Evolutionary conservation across 306 rosid species (phyloP), one percentile per base, ranked within the genome.

Genomic region (Castanea crenata): DNA sequence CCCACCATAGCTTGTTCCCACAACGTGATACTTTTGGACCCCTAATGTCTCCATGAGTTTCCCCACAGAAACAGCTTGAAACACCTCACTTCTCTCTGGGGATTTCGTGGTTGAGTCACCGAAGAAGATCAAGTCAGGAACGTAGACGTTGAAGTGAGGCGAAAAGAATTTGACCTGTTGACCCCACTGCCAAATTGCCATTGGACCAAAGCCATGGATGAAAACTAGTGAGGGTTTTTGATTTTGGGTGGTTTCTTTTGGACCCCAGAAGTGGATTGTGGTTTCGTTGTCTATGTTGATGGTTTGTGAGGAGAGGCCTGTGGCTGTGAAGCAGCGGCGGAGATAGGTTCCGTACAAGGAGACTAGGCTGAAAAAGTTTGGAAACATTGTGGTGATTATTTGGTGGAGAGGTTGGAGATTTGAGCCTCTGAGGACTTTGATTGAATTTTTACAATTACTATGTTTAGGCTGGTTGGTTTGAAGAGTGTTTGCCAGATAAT

Each of bases 1-100:
- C 1, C 99, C 97, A 0, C 99, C 98, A 29, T 95, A 95, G 79
- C 99, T 95, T 6, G 99, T 95, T 4, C 99, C 97, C 59, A 79
- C 35, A 69, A 91, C 91, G 52, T 86, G 80, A 56, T 69, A 91
- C 79, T 59, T 89, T 55, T 79, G 41, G 75, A 83, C 87, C 0
- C 84, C 88, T 6, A 90, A 9, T 75, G 59, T 89, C 44, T 91
- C 94, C 41, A 92, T 14, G 18, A 95, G 84, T 51, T 89, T 88
- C 12, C 78, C 99, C 38, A 95, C 76, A 0, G 90, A 82, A 1
- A 34, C 85, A 0, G 97, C 98, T 86, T 95, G 99, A 46, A 91
- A 95, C 11, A 4, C 44, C 81, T 92, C 97, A 59, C 86, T 76
- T 18, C 99, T 71, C 76, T 92, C 86, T 0, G 71, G 1, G 0